Base-by-base conservation (phyloP, 805 yeast genomes). In the Saccharomycopsis javanensis region DNA sequence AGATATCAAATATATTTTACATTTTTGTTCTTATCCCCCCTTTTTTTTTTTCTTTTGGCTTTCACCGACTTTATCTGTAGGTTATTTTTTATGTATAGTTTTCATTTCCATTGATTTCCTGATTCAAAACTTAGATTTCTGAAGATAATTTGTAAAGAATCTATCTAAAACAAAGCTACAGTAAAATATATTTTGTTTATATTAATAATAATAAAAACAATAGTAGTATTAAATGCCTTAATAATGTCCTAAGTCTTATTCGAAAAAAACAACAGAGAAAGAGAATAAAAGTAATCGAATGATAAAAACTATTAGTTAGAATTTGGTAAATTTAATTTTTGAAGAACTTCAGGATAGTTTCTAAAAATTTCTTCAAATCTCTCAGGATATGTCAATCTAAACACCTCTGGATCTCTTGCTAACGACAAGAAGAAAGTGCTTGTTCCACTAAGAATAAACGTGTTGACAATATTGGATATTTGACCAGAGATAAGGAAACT, bases 371-470 rank as follows among this genome's bases (percentile, higher is more conserved):
- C 82, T 60, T 84, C 82, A 65, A 83, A 86, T 60, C 81, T 70
- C 16, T 78, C 78, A 37, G 95, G 89, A 66, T 89, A 84, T 50
- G 86, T 78, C 71, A 77, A 76, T 66, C 80, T 82, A 74, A 86
- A 85, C 6, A 86, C 81, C 64, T 88, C 95, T 0, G 97, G 97
- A 64, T 88, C 91, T 64, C 82, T 80, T 13, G 91, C 88, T 65
- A 88, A 74, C 0, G 94, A 90, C 51, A 91, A 84, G 69, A 89
- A 85, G 67, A 91, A 84, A 0, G 96, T 86, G 23, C 91, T 81
- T 10, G 83, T 81, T 11, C 97, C 97, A 8, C 90, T 83, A 61
- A 83, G 85, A 52, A 91, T 81, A 1, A 89, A 85, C 46, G 85
- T 84, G 61, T 83, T 80, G 13, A 92, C 76, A 57, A 88, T 74